Evolutionary conservation across 495 filamentous ascomycete species (phyloP).

Genomic region (Terfezia boudieri): DNA sequence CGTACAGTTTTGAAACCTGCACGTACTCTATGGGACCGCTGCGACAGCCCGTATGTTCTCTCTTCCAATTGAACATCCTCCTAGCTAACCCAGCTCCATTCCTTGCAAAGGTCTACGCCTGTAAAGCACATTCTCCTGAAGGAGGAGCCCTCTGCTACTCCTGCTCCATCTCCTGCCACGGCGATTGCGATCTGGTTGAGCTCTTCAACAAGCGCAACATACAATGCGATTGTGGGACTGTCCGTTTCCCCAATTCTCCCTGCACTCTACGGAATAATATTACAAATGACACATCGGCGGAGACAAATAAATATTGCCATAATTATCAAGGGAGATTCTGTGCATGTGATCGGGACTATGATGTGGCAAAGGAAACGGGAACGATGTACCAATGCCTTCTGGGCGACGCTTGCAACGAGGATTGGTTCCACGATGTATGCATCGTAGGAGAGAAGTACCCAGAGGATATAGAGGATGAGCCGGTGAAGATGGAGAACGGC

Average conservation of each 20-base stretch:
- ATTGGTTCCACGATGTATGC: constrained; percentile 98
- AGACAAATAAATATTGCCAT: constrained; percentile 73
- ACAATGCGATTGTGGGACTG: constrained; percentile 90
- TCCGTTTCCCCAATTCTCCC: constrained; percentile 33
- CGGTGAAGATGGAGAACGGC: not conserved
- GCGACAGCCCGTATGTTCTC: constrained; percentile 36
- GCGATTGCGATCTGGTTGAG: constrained; percentile 84
- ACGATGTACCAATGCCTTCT: constrained; percentile 99
- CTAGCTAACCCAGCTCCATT: constrained; percentile 63
- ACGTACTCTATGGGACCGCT: constrained; percentile 69
- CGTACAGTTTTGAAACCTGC: constrained; percentile 86
- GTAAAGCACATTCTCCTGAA: not conserved
- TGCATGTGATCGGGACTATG: constrained; percentile 67
- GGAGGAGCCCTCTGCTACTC: constrained; percentile 76
- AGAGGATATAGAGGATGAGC: constrained; percentile 3
- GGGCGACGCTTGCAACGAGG: constrained; percentile 73
- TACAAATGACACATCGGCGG: constrained; percentile 47
- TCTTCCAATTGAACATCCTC: constrained; percentile 31
- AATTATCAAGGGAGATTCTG: constrained; percentile 91
- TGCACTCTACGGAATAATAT: constrained; percentile 61
- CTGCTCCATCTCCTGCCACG: constrained; percentile 90
- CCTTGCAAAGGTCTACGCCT: constrained; percentile 22
- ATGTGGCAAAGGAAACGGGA: constrained; percentile 65
- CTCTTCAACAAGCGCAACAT: constrained; percentile 91
- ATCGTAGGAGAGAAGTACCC: constrained; percentile 43